Percentiles rank a stretch among this genome's conserved stretches.
Conservation (phyloP, 2,329 filamentous ascomycete species). For the Beauveria medogensis region DNA sequence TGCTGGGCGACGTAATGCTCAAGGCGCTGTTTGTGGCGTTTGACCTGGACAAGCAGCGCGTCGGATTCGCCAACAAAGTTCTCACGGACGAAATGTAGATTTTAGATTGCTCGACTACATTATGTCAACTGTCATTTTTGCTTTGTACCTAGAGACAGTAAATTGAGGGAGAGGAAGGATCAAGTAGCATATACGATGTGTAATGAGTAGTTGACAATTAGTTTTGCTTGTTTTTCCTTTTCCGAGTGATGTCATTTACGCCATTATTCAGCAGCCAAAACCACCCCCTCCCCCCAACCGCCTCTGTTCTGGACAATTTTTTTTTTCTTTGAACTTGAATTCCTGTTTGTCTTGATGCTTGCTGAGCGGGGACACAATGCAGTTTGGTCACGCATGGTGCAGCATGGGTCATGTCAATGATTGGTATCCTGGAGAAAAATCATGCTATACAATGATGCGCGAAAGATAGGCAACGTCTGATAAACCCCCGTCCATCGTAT, state of each 20-base stretch:
- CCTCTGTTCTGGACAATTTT: not conserved
- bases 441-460: constrained; percentile 8
- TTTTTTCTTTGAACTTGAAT: not conserved
- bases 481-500: not conserved
- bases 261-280: not conserved
- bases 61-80: constrained; percentile 38
- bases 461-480: not conserved
- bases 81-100: constrained; percentile 18
- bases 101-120: not conserved
- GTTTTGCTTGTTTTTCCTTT: not conserved
- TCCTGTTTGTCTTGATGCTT: not conserved
- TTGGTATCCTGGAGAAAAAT: constrained; percentile 10
- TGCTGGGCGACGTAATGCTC: constrained; percentile 72
- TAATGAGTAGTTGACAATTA: not conserved
- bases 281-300: not conserved
- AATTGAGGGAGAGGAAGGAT: not conserved
- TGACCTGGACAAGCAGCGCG: constrained; percentile 38
- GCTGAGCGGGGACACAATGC: too few relatives aligned
- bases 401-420: not conserved
- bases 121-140: constrained; percentile 1
- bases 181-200: not conserved
- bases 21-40: constrained; percentile 72
- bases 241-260: not conserved
- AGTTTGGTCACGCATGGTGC: not conserved
- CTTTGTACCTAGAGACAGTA: not conserved